Conservation (phyloP, 1,139 yeast genomes). For the Saccharomyces hybrid region DNA sequence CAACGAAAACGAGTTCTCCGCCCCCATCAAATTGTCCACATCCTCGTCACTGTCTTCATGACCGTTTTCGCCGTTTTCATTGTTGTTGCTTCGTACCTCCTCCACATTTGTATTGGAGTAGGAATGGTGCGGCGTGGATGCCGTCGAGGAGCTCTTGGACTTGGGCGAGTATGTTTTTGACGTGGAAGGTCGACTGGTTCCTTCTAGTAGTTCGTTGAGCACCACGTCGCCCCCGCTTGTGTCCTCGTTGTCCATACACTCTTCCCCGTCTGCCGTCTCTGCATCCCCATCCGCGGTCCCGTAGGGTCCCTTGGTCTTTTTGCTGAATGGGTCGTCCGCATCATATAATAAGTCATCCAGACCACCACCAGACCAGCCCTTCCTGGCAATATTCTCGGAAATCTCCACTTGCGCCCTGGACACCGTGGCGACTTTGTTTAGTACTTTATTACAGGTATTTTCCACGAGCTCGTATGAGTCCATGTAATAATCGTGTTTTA, state of each 20-base stretch:
- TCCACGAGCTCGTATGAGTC: slow-evolving; percentile 53
- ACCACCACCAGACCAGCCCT: slow-evolving; percentile 86
- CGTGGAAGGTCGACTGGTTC: neutral
- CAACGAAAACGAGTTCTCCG: slow-evolving; percentile 19
- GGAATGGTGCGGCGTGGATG: neutral
- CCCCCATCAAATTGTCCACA: slow-evolving; percentile 6
- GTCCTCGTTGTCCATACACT: slow-evolving; percentile 4
- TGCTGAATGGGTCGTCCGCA: slow-evolving; percentile 45
- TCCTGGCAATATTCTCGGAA: slow-evolving; percentile 70
- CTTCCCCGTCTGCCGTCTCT: slow-evolving; percentile 18
- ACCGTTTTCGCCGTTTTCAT: slow-evolving; percentile 6
- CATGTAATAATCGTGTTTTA: slow-evolving; percentile 67
- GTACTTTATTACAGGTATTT: slow-evolving; percentile 46
- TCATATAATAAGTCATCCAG: slow-evolving; percentile 55
- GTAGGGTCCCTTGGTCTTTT: slow-evolving; percentile 5
- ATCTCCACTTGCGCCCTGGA: slow-evolving; percentile 76
- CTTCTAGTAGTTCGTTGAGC: neutral
- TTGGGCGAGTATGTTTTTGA: neutral
- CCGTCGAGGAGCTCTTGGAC: neutral
- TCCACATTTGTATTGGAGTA: slow-evolving; percentile 1
- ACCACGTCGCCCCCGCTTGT: neutral
- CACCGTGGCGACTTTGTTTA: slow-evolving; percentile 52
- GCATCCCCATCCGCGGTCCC: slow-evolving; percentile 3
- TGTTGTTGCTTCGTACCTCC: slow-evolving; percentile 1
- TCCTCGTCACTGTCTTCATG: neutral